A percentile compares a stretch with the other conserved stretches of the same genome.
phyloP scores from a whole-genome alignment of 1,284 basidiomycete species.

The Apiotrichum gamsii region DNA sequence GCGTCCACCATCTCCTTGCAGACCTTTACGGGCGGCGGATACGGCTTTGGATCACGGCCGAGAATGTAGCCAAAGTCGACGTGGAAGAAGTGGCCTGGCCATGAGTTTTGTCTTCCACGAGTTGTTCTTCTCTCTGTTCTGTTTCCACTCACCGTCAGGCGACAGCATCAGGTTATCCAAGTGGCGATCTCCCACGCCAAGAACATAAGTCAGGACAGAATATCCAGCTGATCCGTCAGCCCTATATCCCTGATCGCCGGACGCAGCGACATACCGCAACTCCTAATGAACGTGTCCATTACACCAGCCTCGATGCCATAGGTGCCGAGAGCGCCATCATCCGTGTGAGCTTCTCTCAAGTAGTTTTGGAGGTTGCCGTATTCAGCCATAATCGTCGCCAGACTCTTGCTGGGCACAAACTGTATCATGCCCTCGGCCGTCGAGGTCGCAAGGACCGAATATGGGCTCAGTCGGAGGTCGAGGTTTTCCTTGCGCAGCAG shows the following conservation, averaged over 20 bases:
- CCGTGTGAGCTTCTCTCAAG: constrained; percentile 74
- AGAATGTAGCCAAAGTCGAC: constrained; percentile 99
- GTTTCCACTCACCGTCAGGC: constrained; percentile 65
- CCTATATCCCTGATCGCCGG: too few species aligned
- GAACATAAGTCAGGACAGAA: constrained; percentile 92
- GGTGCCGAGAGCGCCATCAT: constrained; percentile 85
- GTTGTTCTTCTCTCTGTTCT: too few species aligned
- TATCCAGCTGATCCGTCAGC: constrained; percentile 92
- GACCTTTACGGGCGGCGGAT: constrained; percentile 95
- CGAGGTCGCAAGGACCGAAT: constrained; percentile 89
- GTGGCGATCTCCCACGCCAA: constrained; percentile 96
- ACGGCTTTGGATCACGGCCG: constrained; percentile 95
- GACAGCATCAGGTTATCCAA: constrained; percentile 90
- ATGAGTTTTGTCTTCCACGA: not conserved
- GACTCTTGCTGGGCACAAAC: constrained; percentile 89
- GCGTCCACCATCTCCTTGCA: constrained; percentile 99
- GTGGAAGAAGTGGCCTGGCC: constrained; percentile 73
- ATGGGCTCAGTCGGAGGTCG: constrained; percentile 86
- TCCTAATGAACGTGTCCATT: constrained; percentile 92
- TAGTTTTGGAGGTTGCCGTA: constrained; percentile 88
- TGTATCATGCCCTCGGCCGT: constrained; percentile 92
- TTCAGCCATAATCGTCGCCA: constrained; percentile 87
- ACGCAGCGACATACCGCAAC: constrained; percentile 89
- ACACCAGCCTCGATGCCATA: constrained; percentile 86
- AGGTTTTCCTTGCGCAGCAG: constrained; percentile 90